These are phyloP conservation scores for Didymellaceae sp. DNA, from an alignment of 2,329 filamentous ascomycete genomes.

Conservation along the genomic window DNA sequence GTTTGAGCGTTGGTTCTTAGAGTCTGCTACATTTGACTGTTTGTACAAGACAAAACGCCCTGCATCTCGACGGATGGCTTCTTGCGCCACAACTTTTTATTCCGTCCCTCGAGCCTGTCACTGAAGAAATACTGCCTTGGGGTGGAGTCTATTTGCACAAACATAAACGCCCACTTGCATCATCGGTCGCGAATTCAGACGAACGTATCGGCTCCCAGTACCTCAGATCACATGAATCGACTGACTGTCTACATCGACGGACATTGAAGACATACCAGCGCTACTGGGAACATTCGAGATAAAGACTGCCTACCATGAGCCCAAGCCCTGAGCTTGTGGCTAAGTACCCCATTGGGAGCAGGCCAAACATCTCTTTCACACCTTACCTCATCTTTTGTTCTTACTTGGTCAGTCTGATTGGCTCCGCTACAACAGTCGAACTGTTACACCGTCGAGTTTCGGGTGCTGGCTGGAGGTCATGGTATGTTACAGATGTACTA, in stretches of 20 bases:
- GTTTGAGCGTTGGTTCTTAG: background rate
- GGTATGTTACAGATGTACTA: conserved; percentile 37
- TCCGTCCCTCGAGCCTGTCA: background rate
- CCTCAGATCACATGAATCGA: conserved; percentile 2
- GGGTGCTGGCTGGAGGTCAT: conserved; percentile 48
- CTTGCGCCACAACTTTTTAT: conserved; percentile 13
- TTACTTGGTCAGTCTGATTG: conserved; percentile 73
- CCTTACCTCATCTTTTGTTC: conserved; percentile 58
- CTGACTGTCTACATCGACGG: background rate
- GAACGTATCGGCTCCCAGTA: background rate
- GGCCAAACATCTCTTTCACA: conserved; percentile 50
- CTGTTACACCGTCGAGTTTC: conserved; percentile 78
- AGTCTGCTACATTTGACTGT: conserved; percentile 6
- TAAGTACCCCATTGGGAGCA: conserved; percentile 43
- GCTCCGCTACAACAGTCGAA: conserved; percentile 80
- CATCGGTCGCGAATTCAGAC: too few relatives aligned
- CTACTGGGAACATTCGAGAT: background rate
- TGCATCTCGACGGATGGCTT: conserved; percentile 10
- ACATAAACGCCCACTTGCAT: too few relatives aligned
- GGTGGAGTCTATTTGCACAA: too few relatives aligned
- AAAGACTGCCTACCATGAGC: conserved; percentile 13
- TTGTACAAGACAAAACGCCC: conserved; percentile 12
- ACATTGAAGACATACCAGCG: background rate
- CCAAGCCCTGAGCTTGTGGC: conserved; percentile 19
- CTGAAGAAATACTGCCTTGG: background rate